Evolutionary conservation across 1,284 basidiomycete species (phyloP).

Genomic region (Trichosporon faecale): DNA sequence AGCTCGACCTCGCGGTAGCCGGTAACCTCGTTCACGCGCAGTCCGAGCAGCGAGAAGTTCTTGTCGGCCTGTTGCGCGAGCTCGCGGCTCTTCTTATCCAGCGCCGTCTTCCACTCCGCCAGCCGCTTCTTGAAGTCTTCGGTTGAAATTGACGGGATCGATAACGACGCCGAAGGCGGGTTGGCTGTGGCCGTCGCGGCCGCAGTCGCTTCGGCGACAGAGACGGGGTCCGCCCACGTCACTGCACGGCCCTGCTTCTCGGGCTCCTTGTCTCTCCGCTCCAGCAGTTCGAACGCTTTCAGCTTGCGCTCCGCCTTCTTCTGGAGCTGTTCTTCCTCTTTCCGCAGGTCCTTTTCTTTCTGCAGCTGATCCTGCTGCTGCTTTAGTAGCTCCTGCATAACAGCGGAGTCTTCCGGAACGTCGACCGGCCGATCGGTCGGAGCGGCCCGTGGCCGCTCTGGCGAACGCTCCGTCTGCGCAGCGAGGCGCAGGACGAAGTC

Average conservation of each 20-base stretch:
- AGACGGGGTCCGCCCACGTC: neutral
- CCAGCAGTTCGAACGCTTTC: neutral
- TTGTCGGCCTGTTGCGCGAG: conserved; percentile 37
- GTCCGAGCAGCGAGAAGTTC: conserved; percentile 68
- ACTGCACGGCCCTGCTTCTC: neutral
- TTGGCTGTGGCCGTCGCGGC: neutral
- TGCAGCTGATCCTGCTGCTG: neutral
- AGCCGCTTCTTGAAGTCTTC: conserved; percentile 16
- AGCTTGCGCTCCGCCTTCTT: neutral
- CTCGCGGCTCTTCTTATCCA: conserved; percentile 12
- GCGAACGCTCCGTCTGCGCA: neutral
- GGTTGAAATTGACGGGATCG: neutral
- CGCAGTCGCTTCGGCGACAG: neutral
- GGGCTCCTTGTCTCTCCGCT: no score
- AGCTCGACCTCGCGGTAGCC: conserved; percentile 86
- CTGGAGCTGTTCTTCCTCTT: neutral
- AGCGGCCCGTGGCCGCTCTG: neutral
- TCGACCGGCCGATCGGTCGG: neutral
- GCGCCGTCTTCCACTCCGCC: neutral
- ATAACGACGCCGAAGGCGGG: neutral
- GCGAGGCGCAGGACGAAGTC: neutral
- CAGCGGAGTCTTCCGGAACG: neutral
- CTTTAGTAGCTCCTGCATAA: neutral
- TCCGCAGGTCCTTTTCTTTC: neutral
- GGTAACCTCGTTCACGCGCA: conserved; percentile 75